These are phyloP conservation scores for Xerocomus minutiporus DNA, from an alignment of 1,284 basidiomycete genomes.

Conservation along the genomic window DNA sequence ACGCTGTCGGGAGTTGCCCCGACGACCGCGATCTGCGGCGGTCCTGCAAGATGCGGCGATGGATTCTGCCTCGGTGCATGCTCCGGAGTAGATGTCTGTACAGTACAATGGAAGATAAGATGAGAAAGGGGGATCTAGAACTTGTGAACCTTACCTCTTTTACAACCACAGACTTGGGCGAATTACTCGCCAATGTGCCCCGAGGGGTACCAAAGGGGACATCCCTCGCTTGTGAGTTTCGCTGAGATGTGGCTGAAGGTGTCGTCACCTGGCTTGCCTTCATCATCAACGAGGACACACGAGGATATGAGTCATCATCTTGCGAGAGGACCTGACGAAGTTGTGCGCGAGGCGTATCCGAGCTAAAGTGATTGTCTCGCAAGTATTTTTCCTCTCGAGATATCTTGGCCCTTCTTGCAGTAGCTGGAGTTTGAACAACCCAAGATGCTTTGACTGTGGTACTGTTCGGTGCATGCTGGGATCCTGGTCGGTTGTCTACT, in stretches of 20 bases:
- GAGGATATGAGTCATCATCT: conserved; percentile 25
- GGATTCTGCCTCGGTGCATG: conserved; percentile 10
- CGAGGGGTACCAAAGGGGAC: conserved; percentile 20
- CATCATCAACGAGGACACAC: conserved; percentile 28
- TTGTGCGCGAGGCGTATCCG: conserved; percentile 28
- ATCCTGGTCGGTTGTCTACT: conserved; percentile 10
- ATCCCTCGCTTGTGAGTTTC: conserved; percentile 25
- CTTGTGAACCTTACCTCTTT: conserved; percentile 25
- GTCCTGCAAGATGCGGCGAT: conserved; percentile 13
- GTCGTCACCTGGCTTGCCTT: conserved; percentile 25
- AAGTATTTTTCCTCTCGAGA: conserved; percentile 31
- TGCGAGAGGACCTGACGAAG: conserved; percentile 34
- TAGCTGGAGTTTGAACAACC: conserved; percentile 31
- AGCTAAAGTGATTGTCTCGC: conserved; percentile 14
- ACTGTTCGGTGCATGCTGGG: conserved; percentile 14
- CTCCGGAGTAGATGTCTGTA: conserved; percentile 23
- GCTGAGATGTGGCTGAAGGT: conserved; percentile 25
- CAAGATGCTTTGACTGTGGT: conserved; percentile 31
- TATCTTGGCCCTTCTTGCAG: conserved; percentile 15
- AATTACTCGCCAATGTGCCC: conserved; percentile 18
- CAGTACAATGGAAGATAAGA: conserved; percentile 8
- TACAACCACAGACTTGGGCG: conserved; percentile 18
- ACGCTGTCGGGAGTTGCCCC: conserved; percentile 25
- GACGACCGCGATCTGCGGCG: conserved; percentile 31
- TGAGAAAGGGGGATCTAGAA: neutral